Base-by-base conservation (phyloP, 768 basidiomycete species). In the Baorangia bicolor region DNA sequence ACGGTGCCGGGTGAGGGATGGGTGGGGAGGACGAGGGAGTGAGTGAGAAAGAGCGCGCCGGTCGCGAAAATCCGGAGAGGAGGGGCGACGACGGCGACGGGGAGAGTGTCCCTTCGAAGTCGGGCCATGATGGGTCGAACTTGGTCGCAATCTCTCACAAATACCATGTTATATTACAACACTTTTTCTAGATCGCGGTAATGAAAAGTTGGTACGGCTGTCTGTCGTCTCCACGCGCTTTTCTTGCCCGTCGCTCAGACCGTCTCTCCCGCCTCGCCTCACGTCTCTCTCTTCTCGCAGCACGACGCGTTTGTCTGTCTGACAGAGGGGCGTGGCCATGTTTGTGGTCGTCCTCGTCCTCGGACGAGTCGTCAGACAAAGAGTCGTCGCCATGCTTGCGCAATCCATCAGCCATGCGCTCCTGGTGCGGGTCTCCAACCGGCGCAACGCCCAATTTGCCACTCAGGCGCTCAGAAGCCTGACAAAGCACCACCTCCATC, bases 41-140 rank as follows among this genome's bases (percentile, higher is more conserved):
- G 85, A 6, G 88, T 90, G 41, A 88, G 71, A 67, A 93, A 93
- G 38, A 94, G 79, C 11, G 91, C 89, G 14, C 91, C 91, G 13
- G 86, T 85, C 2, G 88, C 88, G 38, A 93, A 81, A 25, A 93
- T 83, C 41, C 90, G 86, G 18, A 90, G 76, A 0, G 57, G 59
- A 13, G 66, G 51, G 0, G 64, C 44, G 56, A 64, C 39, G 63
- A 59, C 14, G 63, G 59, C 14, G 50, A 37, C 42, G 34, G 52
- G 56, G 25, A 49, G 43, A 0, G 67, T 69, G 56, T 70, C 70
- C 16, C 66, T 57, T 12, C 69, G 68, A 1, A 71, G 59, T 31
- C 69, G 69, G 6, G 68, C 60, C 69, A 70, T 71, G 40, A 35
- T 49, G 38, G 39, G 46, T 5, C 55, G 42, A 30, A 57, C 11